Percentiles rank a stretch among this genome's conserved stretches.
These are phyloP conservation scores for Nemania bipapillata DNA, from an alignment of 2,329 filamentous ascomycete genomes.

Conservation along the genomic window DNA sequence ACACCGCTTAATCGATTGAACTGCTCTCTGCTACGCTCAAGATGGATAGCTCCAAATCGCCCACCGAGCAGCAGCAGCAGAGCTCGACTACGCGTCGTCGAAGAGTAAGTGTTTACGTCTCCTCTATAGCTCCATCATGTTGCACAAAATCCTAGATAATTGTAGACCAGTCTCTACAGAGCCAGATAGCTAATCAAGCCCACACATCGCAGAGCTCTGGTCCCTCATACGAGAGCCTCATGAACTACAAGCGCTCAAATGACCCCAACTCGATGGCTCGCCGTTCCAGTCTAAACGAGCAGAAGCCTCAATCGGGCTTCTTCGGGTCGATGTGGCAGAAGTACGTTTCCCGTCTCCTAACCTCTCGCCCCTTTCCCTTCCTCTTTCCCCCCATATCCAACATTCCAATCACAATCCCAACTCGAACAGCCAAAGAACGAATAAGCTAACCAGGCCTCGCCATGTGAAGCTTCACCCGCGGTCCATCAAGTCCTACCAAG, in stretches of 20 bases:
- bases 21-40: constrained; percentile 20
- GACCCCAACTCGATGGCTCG: constrained; percentile 58
- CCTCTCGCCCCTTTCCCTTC: not conserved
- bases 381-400: no score
- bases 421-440: not conserved
- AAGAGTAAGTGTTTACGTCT: constrained; percentile 39
- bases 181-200: not conserved
- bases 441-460: not conserved
- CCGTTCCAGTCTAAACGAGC: constrained; percentile 66
- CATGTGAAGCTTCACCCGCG: constrained; percentile 49
- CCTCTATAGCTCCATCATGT: not conserved
- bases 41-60: constrained; percentile 44
- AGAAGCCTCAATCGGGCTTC: constrained; percentile 61
- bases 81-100: constrained; percentile 39
- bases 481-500: constrained; percentile 45
- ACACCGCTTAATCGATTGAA: not conserved
- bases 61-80: constrained; percentile 26
- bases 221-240: constrained; percentile 64
- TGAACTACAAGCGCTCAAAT: constrained; percentile 61
- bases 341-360: constrained; percentile 52
- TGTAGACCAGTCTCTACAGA: not conserved
- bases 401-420: no score
- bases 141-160: not conserved
- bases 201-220: constrained; percentile 56
- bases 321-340: constrained; percentile 68